Evolutionary conservation across 495 filamentous ascomycete species (phyloP).

Genomic region (Aspergillus steynii): DNA sequence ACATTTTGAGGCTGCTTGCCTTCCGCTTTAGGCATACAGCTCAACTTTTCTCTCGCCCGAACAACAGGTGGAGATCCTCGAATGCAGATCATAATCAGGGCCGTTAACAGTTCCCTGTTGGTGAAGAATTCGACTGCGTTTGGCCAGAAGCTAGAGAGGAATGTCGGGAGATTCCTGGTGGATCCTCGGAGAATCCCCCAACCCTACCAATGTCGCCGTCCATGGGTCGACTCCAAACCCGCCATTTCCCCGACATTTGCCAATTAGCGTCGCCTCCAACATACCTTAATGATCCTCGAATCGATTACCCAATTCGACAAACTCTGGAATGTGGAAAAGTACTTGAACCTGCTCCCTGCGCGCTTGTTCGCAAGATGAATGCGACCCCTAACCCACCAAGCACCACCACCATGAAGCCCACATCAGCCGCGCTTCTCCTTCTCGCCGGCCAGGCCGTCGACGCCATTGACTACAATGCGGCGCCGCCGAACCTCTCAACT

Average conservation of each 20-base stretch:
- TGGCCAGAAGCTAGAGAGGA: background rate
- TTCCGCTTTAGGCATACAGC: background rate
- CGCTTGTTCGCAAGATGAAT: background rate
- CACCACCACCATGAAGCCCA: conserved; percentile 9
- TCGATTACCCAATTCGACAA: background rate
- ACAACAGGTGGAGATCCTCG: background rate
- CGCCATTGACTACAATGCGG: conserved; percentile 18
- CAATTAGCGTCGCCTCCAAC: background rate
- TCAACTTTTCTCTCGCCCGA: background rate
- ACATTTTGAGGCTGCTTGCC: background rate
- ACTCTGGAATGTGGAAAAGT: background rate
- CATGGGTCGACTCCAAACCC: background rate
- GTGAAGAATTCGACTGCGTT: background rate
- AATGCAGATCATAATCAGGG: background rate
- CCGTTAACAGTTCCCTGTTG: background rate
- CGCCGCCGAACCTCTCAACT: conserved; percentile 22
- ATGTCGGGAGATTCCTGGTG: background rate
- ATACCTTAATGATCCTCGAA: background rate
- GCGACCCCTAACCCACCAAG: background rate
- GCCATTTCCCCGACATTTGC: background rate
- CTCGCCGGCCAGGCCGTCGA: conserved; percentile 6
- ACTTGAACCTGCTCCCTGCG: background rate
- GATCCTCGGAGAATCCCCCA: background rate
- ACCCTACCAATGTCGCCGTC: background rate
- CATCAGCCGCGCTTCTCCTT: conserved; percentile 6